phyloP scores from a whole-genome alignment of 192 early-diverging fungal species.

The Coemansia sp. region DNA sequence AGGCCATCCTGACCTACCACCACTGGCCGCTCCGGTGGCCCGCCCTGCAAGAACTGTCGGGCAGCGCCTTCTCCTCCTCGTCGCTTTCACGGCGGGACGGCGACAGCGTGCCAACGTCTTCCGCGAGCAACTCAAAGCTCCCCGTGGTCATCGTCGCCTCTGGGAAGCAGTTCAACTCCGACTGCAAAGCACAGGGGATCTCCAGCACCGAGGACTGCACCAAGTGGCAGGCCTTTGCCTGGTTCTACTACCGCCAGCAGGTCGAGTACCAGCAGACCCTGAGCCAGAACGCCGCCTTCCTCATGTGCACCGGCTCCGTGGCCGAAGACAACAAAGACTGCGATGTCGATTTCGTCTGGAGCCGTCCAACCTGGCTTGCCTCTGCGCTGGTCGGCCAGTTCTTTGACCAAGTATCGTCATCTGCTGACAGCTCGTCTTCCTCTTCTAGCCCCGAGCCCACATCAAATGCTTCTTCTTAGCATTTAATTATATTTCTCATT shows the following conservation, averaged over 20 bases:
- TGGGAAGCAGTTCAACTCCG: constrained; percentile 43
- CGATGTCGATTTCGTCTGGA: constrained; percentile 51
- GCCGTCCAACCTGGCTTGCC: constrained; percentile 49
- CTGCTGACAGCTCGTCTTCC: background rate
- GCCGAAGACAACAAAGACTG: constrained; percentile 34
- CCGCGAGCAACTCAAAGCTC: constrained; percentile 23
- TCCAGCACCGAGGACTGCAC: constrained; percentile 38
- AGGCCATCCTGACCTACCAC: constrained; percentile 45
- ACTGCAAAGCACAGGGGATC: constrained; percentile 42
- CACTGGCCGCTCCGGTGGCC: constrained; percentile 59
- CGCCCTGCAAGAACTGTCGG: constrained; percentile 32
- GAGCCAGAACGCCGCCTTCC: constrained; percentile 50
- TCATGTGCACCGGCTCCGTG: constrained; percentile 33
- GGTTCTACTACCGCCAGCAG: constrained; percentile 56
- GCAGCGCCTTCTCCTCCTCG: constrained; percentile 18
- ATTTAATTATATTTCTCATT: too few species aligned
- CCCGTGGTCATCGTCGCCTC: constrained; percentile 49
- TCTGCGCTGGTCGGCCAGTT: constrained; percentile 39
- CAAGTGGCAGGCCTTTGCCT: constrained; percentile 56
- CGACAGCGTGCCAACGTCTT: constrained; percentile 2
- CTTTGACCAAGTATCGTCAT: constrained; percentile 12
- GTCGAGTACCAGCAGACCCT: constrained; percentile 56
- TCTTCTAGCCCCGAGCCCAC: too few species aligned
- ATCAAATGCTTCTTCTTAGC: too few species aligned
- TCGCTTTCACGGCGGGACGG: constrained; percentile 7